phyloP scores from a whole-genome alignment of 805 yeast genomes.

The Candida methanosorbosa region DNA sequence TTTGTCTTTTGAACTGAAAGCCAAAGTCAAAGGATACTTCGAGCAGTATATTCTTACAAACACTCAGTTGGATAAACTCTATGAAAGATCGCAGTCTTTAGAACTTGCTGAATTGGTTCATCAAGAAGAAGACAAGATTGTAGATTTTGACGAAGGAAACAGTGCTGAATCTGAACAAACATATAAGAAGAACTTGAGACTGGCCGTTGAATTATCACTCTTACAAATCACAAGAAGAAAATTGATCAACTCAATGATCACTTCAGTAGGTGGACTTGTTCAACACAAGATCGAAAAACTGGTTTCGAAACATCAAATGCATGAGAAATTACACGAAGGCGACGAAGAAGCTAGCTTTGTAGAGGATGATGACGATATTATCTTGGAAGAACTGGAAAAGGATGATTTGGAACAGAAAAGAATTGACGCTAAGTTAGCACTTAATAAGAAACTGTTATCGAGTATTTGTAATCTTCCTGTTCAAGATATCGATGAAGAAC shows the following conservation, averaged over 20 bases:
- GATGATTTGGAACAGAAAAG: constrained; percentile 5
- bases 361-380: constrained; percentile 25
- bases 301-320: not conserved
- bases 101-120: constrained; percentile 51
- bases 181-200: constrained; percentile 8
- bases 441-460: constrained; percentile 64
- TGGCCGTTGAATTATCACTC: constrained; percentile 27
- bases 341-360: constrained; percentile 28
- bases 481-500: constrained; percentile 69
- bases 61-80: constrained; percentile 23
- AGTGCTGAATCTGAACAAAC: constrained; percentile 5
- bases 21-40: not conserved
- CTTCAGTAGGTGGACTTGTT: constrained; percentile 11
- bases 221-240: constrained; percentile 33
- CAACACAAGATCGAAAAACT: not conserved
- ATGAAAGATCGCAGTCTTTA: constrained; percentile 58
- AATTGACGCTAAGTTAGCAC: constrained; percentile 33
- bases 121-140: constrained; percentile 32
- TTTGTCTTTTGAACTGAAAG: not conserved
- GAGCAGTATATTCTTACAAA: not conserved
- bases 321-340: not conserved
- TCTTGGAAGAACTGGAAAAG: constrained; percentile 1
- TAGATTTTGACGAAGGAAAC: not conserved
- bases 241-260: constrained; percentile 20
- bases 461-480: constrained; percentile 67